phyloP scores from a whole-genome alignment of 345 rosid species.

The Citrus maxima region DNA sequence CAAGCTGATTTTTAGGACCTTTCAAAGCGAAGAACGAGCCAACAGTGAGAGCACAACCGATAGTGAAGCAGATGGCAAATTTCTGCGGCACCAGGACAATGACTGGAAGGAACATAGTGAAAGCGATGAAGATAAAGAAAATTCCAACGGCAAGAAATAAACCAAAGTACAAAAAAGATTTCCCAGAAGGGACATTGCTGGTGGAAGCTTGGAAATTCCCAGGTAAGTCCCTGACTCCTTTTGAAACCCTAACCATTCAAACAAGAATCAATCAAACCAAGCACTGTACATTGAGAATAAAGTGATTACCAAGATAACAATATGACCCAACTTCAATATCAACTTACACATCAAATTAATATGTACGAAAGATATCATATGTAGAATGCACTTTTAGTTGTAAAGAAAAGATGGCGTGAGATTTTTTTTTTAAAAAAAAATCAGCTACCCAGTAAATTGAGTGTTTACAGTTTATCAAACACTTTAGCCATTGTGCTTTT shows the following conservation, averaged over 20 bases:
- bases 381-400: background rate
- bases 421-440: background rate
- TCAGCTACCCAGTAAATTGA: background rate
- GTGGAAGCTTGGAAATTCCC: constrained; percentile 57
- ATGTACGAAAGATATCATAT: background rate
- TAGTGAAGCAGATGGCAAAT: constrained; percentile 63
- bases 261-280: background rate
- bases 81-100: constrained; percentile 74
- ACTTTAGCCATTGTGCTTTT: background rate
- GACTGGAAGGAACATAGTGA: constrained; percentile 72
- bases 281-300: background rate
- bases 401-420: background rate
- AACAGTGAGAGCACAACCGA: constrained; percentile 53
- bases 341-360: background rate
- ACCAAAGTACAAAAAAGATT: constrained; percentile 53
- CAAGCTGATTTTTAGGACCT: constrained; percentile 60
- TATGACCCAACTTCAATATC: background rate
- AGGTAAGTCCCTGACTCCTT: constrained; percentile 57
- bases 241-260: constrained; percentile 37
- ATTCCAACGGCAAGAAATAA: constrained; percentile 55
- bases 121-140: constrained; percentile 57
- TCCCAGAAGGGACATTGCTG: constrained; percentile 57
- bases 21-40: constrained; percentile 65
- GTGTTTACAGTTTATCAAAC: background rate
- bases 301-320: background rate